A percentile compares a stretch with the other conserved stretches of the same genome.
phyloP scores from a whole-genome alignment of 106 monocot genomes.

The Apostasia ramifera region DNA sequence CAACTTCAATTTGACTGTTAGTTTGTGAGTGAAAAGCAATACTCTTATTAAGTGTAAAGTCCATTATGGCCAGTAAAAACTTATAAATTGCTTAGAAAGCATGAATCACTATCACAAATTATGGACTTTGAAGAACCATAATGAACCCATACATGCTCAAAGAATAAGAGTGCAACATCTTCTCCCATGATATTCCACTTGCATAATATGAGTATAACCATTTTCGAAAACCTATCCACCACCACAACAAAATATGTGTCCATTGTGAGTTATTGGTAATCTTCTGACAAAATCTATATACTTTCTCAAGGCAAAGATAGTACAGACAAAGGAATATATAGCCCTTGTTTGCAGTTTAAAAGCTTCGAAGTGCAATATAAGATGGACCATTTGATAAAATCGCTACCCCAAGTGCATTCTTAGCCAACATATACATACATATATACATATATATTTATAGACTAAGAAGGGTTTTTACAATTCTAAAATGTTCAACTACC shows the following conservation, averaged over 20 bases:
- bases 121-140: neutral
- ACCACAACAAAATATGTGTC: neutral
- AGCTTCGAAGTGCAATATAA: constrained; percentile 4
- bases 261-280: neutral
- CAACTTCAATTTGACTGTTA: constrained; percentile 1
- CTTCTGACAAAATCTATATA: constrained; percentile 13
- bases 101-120: too few relatives aligned
- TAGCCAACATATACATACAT: too few relatives aligned
- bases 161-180: neutral
- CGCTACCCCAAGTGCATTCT: neutral
- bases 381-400: neutral
- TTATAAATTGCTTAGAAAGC: too few relatives aligned
- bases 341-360: constrained; percentile 1
- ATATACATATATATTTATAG: neutral
- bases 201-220: neutral
- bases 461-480: neutral
- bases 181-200: neutral
- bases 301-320: constrained; percentile 3
- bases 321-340: neutral
- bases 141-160: neutral
- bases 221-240: constrained; percentile 7
- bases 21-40: constrained; percentile 5
- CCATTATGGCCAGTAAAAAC: too few relatives aligned
- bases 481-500: constrained; percentile 2
- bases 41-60: too few relatives aligned